Percentiles rank a stretch among this genome's conserved stretches.
phyloP scores from a whole-genome alignment of 768 basidiomycete genomes.

The Wakefieldia striispora region DNA sequence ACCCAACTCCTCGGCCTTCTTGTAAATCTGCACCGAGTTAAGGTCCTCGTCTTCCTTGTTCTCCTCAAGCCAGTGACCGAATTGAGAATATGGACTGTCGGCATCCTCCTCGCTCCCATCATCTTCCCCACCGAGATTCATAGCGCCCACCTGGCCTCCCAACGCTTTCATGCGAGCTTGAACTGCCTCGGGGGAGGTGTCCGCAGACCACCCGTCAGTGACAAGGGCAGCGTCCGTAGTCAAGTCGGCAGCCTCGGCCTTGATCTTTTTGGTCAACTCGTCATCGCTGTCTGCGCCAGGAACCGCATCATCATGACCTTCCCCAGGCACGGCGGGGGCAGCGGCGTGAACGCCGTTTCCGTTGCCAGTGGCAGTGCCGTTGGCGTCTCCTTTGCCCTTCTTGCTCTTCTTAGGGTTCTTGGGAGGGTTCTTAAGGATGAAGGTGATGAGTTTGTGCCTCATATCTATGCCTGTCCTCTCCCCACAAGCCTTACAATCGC shows the following conservation, averaged over 20 bases:
- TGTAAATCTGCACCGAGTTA: slow-evolving; percentile 65
- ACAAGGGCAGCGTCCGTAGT: slow-evolving; percentile 57
- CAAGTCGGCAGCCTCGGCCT: slow-evolving; percentile 81
- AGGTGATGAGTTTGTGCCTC: slow-evolving; percentile 95
- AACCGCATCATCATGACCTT: slow-evolving; percentile 39
- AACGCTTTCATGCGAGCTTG: slow-evolving; percentile 76
- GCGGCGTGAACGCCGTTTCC: slow-evolving; percentile 43
- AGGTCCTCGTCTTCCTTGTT: slow-evolving; percentile 41
- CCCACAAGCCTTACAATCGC: slow-evolving; percentile 99
- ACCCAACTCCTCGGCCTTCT: slow-evolving; percentile 87
- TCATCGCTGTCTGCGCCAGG: slow-evolving; percentile 77
- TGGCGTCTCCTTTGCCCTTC: slow-evolving; percentile 51
- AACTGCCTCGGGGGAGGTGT: slow-evolving; percentile 87
- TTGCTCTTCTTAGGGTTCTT: slow-evolving; percentile 75
- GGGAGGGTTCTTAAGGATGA: slow-evolving; percentile 97
- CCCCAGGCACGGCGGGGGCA: slow-evolving; percentile 38
- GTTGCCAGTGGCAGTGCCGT: slow-evolving; percentile 49
- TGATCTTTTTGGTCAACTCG: slow-evolving; percentile 86
- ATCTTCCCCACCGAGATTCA: slow-evolving; percentile 62
- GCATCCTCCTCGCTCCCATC: slow-evolving; percentile 87
- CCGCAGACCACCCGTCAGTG: slow-evolving; percentile 88
- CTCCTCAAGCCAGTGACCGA: slow-evolving; percentile 85
- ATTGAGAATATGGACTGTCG: slow-evolving; percentile 81
- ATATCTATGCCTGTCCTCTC: slow-evolving; percentile 90
- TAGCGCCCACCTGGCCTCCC: slow-evolving; percentile 53